Percentiles rank a stretch among this genome's conserved stretches.
phyloP scores from a whole-genome alignment of 805 yeast species.

The Blastobotrys chiropterorum region DNA sequence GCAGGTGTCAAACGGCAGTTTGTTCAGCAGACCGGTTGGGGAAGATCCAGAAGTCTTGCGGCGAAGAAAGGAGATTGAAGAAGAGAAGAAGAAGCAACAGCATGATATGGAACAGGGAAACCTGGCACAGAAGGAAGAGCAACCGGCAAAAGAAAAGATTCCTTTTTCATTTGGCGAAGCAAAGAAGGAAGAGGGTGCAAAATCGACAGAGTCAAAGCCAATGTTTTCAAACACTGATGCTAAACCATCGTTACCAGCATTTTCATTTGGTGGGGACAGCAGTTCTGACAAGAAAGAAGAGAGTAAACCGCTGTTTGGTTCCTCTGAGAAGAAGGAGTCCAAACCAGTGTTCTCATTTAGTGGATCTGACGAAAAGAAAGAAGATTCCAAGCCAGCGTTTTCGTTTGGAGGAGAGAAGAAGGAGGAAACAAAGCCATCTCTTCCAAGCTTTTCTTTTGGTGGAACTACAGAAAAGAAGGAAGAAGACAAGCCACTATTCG shows the following conservation, averaged over 20 bases:
- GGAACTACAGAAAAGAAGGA: background rate
- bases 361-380: background rate
- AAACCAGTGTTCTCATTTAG: constrained; percentile 14
- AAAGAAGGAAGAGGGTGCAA: constrained; percentile 1
- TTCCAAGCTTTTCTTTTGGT: too few species aligned
- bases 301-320: background rate
- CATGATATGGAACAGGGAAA: background rate
- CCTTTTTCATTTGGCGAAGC: constrained; percentile 4
- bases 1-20: background rate
- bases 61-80: constrained; percentile 9
- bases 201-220: background rate
- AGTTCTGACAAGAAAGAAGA: background rate
- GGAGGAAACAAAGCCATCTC: background rate
- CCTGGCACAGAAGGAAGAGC: background rate
- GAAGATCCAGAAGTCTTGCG: constrained; percentile 16
- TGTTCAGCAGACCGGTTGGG: constrained; percentile 1
- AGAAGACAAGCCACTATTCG: background rate
- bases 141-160: background rate
- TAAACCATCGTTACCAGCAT: too few species aligned
- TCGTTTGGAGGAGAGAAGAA: constrained; percentile 2
- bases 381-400: background rate
- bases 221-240: background rate
- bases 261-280: constrained; percentile 1
- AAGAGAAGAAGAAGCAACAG: constrained; percentile 2
- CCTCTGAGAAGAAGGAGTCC: background rate